Evolutionary conservation across 2,329 filamentous ascomycete genomes (phyloP).

Genomic region (Ceratocystis harringtonii): DNA sequence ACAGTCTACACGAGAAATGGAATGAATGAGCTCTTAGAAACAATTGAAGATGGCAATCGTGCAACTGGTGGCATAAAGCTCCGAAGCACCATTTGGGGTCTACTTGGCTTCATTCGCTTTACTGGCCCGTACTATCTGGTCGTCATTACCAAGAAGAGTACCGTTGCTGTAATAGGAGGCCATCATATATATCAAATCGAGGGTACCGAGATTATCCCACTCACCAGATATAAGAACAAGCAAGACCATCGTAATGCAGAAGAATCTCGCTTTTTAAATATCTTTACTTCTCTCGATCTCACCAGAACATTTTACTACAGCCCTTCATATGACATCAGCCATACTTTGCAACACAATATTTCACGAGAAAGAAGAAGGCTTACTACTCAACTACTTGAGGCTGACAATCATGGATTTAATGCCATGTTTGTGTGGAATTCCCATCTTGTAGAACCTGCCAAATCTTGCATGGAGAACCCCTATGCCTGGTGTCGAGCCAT

Average conservation of each 20-base stretch:
- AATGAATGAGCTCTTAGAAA: conserved; percentile 83
- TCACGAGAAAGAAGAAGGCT: conserved; percentile 60
- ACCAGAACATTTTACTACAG: conserved; percentile 94
- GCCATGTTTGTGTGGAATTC: conserved; percentile 98
- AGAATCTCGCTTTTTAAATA: conserved; percentile 75
- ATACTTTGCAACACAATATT: conserved; percentile 84
- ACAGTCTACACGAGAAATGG: conserved; percentile 85
- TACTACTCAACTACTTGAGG: conserved; percentile 28
- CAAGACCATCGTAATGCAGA: conserved; percentile 69
- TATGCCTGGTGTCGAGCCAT: conserved; percentile 95
- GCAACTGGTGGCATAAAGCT: conserved; percentile 78
- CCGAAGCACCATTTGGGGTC: conserved; percentile 80
- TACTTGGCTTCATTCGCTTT: conserved; percentile 90
- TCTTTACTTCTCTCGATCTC: conserved; percentile 80
- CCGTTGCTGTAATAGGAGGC: conserved; percentile 88
- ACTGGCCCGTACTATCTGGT: conserved; percentile 97
- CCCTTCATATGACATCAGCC: conserved; percentile 92
- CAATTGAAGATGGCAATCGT: conserved; percentile 90
- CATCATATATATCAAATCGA: conserved; percentile 95
- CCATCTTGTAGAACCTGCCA: conserved; percentile 66
- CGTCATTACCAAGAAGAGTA: conserved; percentile 86
- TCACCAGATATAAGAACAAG: conserved; percentile 63
- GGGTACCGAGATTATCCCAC: conserved; percentile 75
- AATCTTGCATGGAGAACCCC: conserved; percentile 54
- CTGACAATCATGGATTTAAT: conserved; percentile 38